Percentiles rank a stretch among this genome's conserved stretches.
Evolutionary conservation across 371 early-diverging fungal genomes (phyloP).

Genomic region (Apophysomyces elegans): DNA sequence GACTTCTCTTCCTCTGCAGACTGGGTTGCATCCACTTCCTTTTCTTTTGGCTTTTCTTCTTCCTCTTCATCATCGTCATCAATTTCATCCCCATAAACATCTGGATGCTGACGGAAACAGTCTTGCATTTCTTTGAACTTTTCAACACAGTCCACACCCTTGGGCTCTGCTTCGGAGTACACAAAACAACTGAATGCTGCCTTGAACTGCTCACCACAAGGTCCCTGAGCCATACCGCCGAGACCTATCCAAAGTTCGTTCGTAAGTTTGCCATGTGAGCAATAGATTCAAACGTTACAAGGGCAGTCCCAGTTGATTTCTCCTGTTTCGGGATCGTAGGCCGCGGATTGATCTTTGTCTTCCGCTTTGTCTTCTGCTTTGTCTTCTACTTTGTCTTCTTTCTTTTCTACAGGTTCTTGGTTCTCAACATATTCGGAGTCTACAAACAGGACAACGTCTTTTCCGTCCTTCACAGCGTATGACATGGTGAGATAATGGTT

Average conservation of each 20-base stretch:
- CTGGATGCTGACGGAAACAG: constrained; percentile 83
- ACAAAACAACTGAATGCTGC: constrained; percentile 98
- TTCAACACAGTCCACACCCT: constrained; percentile 87
- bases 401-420: constrained; percentile 22
- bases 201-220: constrained; percentile 96
- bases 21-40: constrained; percentile 6
- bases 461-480: constrained; percentile 52
- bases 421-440: constrained; percentile 43
- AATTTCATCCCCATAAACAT: constrained; percentile 73
- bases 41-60: constrained; percentile 27
- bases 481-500: constrained; percentile 28
- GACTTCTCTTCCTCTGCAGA: constrained; percentile 15
- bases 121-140: constrained; percentile 86
- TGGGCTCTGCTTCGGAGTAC: constrained; percentile 84
- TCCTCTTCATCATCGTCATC: constrained; percentile 64
- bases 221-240: constrained; percentile 94
- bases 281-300: constrained; percentile 55
- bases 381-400: constrained; percentile 22
- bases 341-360: constrained; percentile 47
- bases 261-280: constrained; percentile 5
- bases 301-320: constrained; percentile 99
- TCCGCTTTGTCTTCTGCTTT: constrained; percentile 17
- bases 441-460: constrained; percentile 60
- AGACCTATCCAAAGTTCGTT: constrained; percentile 46
- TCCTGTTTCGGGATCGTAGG: constrained; percentile 79